These are phyloP conservation scores for Calocera cornea DNA, from an alignment of 768 basidiomycete species.

Conservation along the genomic window DNA sequence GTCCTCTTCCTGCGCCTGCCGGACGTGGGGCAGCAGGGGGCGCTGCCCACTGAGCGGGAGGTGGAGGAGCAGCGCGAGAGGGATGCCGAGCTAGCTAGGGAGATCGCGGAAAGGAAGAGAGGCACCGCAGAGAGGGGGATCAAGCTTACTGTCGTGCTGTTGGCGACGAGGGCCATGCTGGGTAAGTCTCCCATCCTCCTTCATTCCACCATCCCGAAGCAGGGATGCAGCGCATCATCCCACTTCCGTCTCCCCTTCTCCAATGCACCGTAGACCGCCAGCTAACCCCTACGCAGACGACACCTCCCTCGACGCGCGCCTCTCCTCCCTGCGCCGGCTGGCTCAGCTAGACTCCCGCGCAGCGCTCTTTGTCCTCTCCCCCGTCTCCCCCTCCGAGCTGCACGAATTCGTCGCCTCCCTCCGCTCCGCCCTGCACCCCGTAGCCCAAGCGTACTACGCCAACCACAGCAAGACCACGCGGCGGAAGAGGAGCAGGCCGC, in stretches of 20 bases:
- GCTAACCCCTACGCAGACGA: constrained; percentile 44
- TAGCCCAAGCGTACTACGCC: constrained; percentile 86
- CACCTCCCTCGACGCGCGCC: constrained; percentile 60
- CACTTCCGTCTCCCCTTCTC: background rate
- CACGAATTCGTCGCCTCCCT: constrained; percentile 76
- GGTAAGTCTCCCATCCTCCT: constrained; percentile 39
- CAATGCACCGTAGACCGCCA: background rate
- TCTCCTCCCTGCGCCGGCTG: constrained; percentile 77
- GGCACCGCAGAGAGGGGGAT: constrained; percentile 70
- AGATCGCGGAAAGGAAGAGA: constrained; percentile 70
- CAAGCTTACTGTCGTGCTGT: constrained; percentile 85
- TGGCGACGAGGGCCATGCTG: constrained; percentile 77
- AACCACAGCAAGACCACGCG: constrained; percentile 84
- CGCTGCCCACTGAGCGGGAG: constrained; percentile 26
- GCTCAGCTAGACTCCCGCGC: constrained; percentile 84
- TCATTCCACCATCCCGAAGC: too few species aligned
- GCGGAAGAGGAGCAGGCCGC: constrained; percentile 65
- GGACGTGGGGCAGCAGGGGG: constrained; percentile 37
- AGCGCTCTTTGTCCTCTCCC: constrained; percentile 86
- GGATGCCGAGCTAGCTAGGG: constrained; percentile 66
- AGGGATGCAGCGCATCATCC: too few species aligned
- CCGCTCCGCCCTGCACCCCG: constrained; percentile 76
- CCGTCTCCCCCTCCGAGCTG: constrained; percentile 74
- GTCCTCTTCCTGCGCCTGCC: constrained; percentile 78
- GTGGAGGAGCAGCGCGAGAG: constrained; percentile 53